A percentile compares a stretch with the other conserved stretches of the same genome.
Evolutionary conservation across 2,329 filamentous ascomycete species (phyloP).

Genomic region (Zasmidium angulare): DNA sequence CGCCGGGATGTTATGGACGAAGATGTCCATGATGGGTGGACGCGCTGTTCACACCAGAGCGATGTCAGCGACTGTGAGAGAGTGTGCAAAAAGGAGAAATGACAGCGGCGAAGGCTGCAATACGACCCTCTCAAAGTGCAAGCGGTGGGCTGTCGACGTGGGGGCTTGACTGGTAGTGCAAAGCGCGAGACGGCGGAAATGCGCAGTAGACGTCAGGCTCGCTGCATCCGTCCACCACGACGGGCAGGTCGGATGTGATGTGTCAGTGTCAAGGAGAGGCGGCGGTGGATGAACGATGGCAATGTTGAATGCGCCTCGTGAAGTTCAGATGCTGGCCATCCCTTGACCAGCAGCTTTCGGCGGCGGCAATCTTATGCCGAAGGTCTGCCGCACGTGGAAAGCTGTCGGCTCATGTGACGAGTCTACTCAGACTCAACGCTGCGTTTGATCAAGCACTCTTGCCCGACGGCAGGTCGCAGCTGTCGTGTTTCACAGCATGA

Average conservation of each 20-base stretch:
- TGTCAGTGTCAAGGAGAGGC: background rate
- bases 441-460: too few species aligned
- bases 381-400: background rate
- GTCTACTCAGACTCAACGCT: background rate
- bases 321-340: background rate
- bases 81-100: background rate
- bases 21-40: conserved; percentile 46
- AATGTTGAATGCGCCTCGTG: background rate
- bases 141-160: background rate
- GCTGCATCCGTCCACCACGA: background rate
- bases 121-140: background rate
- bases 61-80: background rate
- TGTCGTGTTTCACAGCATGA: background rate
- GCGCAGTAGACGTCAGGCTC: background rate
- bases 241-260: background rate
- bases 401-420: background rate
- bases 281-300: background rate
- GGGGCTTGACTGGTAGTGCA: background rate
- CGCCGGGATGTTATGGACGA: conserved; percentile 44
- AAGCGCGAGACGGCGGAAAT: background rate
- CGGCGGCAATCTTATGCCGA: background rate
- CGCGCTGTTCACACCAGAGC: background rate
- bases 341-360: background rate
- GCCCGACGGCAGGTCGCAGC: background rate
- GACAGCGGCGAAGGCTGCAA: background rate